These are phyloP conservation scores for Graphiopsis chlorocephala DNA, from an alignment of 2,329 filamentous ascomycete species.

Conservation along the genomic window DNA sequence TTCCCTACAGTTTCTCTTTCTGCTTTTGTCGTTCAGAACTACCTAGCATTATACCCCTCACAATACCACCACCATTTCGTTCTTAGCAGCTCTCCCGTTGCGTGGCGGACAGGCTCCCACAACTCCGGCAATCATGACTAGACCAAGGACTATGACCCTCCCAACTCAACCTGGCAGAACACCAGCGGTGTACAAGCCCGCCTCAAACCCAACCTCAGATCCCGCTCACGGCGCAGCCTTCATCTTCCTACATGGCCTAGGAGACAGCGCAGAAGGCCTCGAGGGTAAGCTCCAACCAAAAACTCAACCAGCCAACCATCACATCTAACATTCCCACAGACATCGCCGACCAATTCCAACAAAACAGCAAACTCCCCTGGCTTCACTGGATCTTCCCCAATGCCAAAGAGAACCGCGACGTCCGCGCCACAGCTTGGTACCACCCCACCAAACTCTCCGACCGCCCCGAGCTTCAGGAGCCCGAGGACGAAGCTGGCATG, in stretches of 20 bases:
- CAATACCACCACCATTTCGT: conserved; percentile 1
- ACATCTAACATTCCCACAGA: conserved; percentile 18
- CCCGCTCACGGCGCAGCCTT: conserved; percentile 42
- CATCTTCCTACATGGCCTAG: conserved; percentile 48
- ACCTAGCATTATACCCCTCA: not conserved
- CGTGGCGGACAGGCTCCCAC: conserved; percentile 4
- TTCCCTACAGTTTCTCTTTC: not conserved
- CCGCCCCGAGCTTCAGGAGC: conserved; percentile 44
- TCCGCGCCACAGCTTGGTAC: conserved; percentile 49
- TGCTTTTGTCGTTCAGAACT: not conserved
- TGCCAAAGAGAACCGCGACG: conserved; percentile 46
- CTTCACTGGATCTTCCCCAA: conserved; percentile 52
- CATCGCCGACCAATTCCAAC: conserved; percentile 42
- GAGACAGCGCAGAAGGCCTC: conserved; percentile 46
- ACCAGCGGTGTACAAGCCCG: conserved; percentile 39
- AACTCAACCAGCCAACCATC: not conserved
- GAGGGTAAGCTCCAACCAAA: conserved; percentile 33
- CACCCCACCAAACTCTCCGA: conserved; percentile 39
- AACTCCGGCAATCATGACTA: conserved; percentile 13
- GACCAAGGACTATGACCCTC: conserved; percentile 31
- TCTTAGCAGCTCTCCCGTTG: not conserved
- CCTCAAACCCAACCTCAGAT: conserved; percentile 34
- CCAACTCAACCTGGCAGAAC: conserved; percentile 26
- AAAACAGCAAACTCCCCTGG: conserved; percentile 47
- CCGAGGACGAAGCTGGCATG: conserved; percentile 48